Percentiles rank a stretch among this genome's conserved stretches.
Conservation (phyloP, 2,329 filamentous ascomycete genomes). For the Botrytis fabae region DNA sequence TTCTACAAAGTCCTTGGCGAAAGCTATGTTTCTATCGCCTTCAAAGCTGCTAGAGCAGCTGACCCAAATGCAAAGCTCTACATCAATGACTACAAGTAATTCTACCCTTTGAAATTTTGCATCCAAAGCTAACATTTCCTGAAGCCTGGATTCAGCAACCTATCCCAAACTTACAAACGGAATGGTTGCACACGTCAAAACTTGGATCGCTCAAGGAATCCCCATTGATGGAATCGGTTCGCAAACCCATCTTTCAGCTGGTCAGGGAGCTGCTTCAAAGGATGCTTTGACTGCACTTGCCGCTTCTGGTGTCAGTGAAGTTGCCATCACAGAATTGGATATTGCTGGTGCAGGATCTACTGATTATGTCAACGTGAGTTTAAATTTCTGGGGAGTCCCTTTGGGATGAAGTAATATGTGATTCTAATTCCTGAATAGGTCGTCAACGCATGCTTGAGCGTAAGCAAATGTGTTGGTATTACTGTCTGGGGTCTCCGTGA, state of each 20-base stretch:
- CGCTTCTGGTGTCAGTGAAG: slow-evolving; percentile 54
- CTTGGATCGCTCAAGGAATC: slow-evolving; percentile 61
- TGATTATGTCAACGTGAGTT: slow-evolving; percentile 29
- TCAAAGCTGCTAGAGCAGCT: slow-evolving; percentile 64
- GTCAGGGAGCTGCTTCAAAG: slow-evolving; percentile 17
- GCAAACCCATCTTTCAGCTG: slow-evolving; percentile 26
- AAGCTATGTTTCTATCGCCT: slow-evolving; percentile 68
- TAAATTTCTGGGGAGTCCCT: not conserved
- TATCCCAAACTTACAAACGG: slow-evolving; percentile 60
- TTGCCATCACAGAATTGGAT: slow-evolving; percentile 62
- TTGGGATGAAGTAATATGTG: not conserved
- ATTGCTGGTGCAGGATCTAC: slow-evolving; percentile 44
- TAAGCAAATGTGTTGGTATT: slow-evolving; percentile 39
- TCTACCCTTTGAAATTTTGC: slow-evolving; percentile 44
- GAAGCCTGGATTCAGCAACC: slow-evolving; percentile 55
- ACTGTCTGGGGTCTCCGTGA: slow-evolving; percentile 40
- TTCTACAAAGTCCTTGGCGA: slow-evolving; percentile 70
- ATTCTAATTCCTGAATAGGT: slow-evolving; percentile 23
- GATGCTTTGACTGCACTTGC: slow-evolving; percentile 37
- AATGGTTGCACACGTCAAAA: slow-evolving; percentile 60
- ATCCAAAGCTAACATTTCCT: slow-evolving; percentile 43
- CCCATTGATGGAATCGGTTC: slow-evolving; percentile 63
- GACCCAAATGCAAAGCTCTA: slow-evolving; percentile 70
- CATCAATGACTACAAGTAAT: slow-evolving; percentile 69
- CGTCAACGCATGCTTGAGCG: slow-evolving; percentile 36